A percentile compares a stretch with the other conserved stretches of the same genome.
Conservation (phyloP, 305 asterid genomes). For the Withania somnifera region DNA sequence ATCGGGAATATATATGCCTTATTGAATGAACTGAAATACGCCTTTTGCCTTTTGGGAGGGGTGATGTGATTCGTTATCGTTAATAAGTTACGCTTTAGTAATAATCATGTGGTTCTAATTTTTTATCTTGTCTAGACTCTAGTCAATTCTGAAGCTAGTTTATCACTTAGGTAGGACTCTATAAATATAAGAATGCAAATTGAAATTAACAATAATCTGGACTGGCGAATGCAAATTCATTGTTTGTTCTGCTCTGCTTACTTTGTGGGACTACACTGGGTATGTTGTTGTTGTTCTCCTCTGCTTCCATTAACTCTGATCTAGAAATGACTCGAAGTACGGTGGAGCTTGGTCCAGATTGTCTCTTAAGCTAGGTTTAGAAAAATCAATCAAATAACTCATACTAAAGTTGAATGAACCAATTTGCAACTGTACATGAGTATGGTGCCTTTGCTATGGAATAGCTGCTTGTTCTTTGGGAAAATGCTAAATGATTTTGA, state of each 20-base stretch:
- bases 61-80: not conserved
- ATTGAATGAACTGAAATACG: not conserved
- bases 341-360: not conserved
- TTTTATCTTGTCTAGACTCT: not conserved
- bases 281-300: no score
- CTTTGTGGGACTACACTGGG: no score
- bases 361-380: not conserved
- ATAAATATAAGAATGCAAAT: not conserved
- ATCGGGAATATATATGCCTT: not conserved
- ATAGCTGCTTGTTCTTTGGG: not conserved
- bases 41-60: not conserved
- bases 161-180: not conserved
- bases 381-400: not conserved
- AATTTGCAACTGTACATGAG: not conserved
- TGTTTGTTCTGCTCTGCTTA: not conserved
- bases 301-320: not conserved
- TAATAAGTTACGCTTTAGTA: not conserved
- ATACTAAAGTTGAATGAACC: not conserved
- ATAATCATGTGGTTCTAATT: not conserved
- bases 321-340: not conserved
- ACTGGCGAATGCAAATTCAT: not conserved
- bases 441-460: not conserved
- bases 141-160: not conserved
- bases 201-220: not conserved
- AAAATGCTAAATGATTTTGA: not conserved